Base-by-base conservation (phyloP, 2,329 filamentous ascomycete genomes). In the Fusarium setosum region DNA sequence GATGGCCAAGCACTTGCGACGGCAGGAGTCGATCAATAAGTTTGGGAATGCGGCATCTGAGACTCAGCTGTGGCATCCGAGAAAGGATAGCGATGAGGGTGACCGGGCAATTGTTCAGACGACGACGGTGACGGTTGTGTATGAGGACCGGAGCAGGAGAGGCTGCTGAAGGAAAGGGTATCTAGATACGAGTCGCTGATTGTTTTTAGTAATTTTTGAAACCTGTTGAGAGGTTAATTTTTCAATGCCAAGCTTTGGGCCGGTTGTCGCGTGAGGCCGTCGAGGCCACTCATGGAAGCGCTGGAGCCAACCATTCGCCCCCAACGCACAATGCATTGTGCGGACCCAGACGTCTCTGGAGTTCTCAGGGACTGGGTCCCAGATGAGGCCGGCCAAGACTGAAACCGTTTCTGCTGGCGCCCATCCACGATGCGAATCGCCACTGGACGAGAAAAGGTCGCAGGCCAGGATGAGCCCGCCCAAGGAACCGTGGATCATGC, bases 71-170 rank as follows among this genome's bases (percentile, higher is more conserved):
- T 64, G 60, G 64, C 58, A 63, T 35, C 31, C 59, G 4, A 35
- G 57, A 9, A 50, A 29, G 10, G 51, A 40, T 5, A 59, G 56
- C 9, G 68, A 71, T 12, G 68, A 69, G 9, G 49, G 59, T 4
- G 68, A 72, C 18, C 54, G 45, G 29, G 68, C 64, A 7, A 72
- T 72, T 51, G 57, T 71, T 5, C 68, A 71, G 47, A 72, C 68
- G 17, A 69, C 60, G 23, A 72, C 70, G 11, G 70, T 72, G 15
- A 70, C 64, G 18, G 68, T 72, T 6, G 63, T 64, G 44, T 70
- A 69, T 12, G 70, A 70, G 18, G 61, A 67, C 2, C 57, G 64
- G 34, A 32, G 48, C 17, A 53, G 42, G 38, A 21, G 41, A 34
- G 34, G 45, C n/a, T 45, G 10, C 20, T 45, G 40, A 56, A 29